phyloP scores from a whole-genome alignment of 352 stramenopile species.

The Phytophthora pisi region DNA sequence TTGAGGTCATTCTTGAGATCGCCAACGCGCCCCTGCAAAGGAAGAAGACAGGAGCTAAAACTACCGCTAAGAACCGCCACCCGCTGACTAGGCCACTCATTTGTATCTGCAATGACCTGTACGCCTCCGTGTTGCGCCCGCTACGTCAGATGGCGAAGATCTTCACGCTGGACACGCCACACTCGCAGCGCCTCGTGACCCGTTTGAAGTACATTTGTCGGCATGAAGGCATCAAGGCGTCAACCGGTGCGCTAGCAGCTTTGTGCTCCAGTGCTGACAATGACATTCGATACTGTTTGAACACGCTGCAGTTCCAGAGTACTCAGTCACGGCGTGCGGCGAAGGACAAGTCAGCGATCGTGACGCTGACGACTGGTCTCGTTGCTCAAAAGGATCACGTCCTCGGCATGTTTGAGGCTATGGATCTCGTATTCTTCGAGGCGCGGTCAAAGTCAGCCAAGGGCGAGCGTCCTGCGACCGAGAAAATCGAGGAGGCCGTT shows the following conservation, averaged over 20 bases:
- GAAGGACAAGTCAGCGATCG: conserved; percentile 10
- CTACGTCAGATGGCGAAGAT: conserved; percentile 94
- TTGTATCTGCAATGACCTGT: conserved; percentile 99
- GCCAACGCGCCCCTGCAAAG: conserved; percentile 79
- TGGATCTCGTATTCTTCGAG: conserved; percentile 82
- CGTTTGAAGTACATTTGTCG: conserved; percentile 93
- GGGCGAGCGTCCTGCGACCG: conserved; percentile 30
- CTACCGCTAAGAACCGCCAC: conserved; percentile 50
- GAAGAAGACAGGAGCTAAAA: conserved; percentile 50
- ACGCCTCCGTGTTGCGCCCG: conserved; percentile 94
- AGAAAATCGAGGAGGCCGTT: conserved; percentile 73
- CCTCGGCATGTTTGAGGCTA: conserved; percentile 65
- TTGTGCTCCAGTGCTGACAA: conserved; percentile 74
- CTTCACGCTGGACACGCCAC: conserved; percentile 91
- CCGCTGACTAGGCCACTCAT: conserved; percentile 95
- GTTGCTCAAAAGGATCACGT: conserved; percentile 68
- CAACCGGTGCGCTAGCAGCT: conserved; percentile 66
- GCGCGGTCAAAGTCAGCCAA: conserved; percentile 56
- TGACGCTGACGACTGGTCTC: conserved; percentile 41
- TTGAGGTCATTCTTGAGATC: conserved; percentile 94
- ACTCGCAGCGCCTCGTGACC: conserved; percentile 87
- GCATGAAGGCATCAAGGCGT: conserved; percentile 86
- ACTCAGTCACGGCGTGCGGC: conserved; percentile 37
- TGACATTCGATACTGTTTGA: conserved; percentile 96
- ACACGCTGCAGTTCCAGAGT: conserved; percentile 96